Conservation (phyloP, 2,329 filamentous ascomycete species). For the Fusarium albosuccineum region DNA sequence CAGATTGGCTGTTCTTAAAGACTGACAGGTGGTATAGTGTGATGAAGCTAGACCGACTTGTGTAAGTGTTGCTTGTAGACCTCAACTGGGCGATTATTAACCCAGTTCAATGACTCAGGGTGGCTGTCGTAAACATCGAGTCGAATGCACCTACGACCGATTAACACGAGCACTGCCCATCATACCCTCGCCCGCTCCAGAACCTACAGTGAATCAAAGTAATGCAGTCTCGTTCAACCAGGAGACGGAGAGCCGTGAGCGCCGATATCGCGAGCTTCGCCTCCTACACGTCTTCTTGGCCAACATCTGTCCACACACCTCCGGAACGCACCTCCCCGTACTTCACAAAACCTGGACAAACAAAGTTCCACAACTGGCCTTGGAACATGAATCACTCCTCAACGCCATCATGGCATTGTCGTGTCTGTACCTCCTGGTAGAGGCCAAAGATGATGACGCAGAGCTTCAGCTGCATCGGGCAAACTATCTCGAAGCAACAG, state of each 20-base stretch:
- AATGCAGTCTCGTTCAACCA: neutral
- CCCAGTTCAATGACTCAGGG: constrained; percentile 20
- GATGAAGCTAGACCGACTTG: constrained; percentile 40
- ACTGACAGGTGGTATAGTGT: constrained; percentile 20
- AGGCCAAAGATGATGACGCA: constrained; percentile 2
- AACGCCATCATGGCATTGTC: constrained; percentile 41
- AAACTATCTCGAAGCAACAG: constrained; percentile 39
- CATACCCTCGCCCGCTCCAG: constrained; percentile 3
- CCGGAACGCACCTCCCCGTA: constrained; percentile 32
- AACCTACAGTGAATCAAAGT: neutral
- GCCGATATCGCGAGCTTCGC: constrained; percentile 41
- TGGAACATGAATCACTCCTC: constrained; percentile 41
- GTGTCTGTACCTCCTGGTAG: constrained; percentile 32
- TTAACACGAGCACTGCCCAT: neutral
- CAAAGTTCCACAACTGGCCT: constrained; percentile 37
- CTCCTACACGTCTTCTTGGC: constrained; percentile 40
- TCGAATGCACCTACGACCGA: constrained; percentile 40
- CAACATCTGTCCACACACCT: constrained; percentile 32
- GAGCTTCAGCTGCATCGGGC: constrained; percentile 25
- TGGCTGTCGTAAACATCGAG: constrained; percentile 35
- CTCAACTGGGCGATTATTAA: neutral
- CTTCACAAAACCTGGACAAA: constrained; percentile 36
- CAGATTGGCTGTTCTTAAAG: too few species aligned
- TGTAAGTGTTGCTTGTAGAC: constrained; percentile 25
- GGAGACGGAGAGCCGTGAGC: constrained; percentile 30